These are phyloP conservation scores for Penicillium goetzii DNA, from an alignment of 495 filamentous ascomycete genomes.

Conservation along the genomic window DNA sequence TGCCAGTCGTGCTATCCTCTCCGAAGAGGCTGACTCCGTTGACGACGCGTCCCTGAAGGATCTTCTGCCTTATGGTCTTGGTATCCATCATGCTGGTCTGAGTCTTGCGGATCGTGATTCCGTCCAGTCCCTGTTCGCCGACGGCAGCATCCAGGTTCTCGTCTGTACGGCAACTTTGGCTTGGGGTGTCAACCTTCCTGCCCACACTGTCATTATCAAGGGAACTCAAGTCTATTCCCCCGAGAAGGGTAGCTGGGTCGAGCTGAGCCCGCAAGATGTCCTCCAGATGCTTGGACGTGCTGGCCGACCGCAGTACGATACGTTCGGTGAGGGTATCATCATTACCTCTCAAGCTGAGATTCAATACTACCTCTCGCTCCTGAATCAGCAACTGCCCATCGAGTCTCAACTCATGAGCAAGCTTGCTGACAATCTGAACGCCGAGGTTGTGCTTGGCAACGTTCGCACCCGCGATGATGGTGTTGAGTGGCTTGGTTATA, in stretches of 20 bases:
- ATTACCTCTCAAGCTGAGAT: slow-evolving; percentile 95
- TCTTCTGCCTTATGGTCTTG: slow-evolving; percentile 92
- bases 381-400: slow-evolving; percentile 97
- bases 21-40: slow-evolving; percentile 80
- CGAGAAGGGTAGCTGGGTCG: slow-evolving; percentile 98
- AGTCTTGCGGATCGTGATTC: slow-evolving; percentile 89
- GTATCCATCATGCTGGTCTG: slow-evolving; percentile 98
- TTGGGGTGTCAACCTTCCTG: slow-evolving; percentile 98
- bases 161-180: slow-evolving; percentile 96
- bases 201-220: slow-evolving; percentile 96
- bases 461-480: slow-evolving; percentile 92
- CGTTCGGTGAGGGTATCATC: slow-evolving; percentile 97
- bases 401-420: slow-evolving; percentile 95
- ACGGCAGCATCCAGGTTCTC: slow-evolving; percentile 89
- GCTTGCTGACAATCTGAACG: slow-evolving; percentile 95
- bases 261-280: slow-evolving; percentile 95
- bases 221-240: slow-evolving; percentile 98
- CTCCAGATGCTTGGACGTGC: slow-evolving; percentile 98
- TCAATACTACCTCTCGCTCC: slow-evolving; percentile 92
- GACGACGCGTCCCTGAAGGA: slow-evolving; percentile 91
- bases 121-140: slow-evolving; percentile 91
- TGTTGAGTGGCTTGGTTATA: slow-evolving; percentile 98
- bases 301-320: slow-evolving; percentile 95
- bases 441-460: slow-evolving; percentile 94
- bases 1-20: slow-evolving; percentile 84